Evolutionary conservation across 257 asterid genomes (phyloP).

Genomic region (Plantago ovata): DNA sequence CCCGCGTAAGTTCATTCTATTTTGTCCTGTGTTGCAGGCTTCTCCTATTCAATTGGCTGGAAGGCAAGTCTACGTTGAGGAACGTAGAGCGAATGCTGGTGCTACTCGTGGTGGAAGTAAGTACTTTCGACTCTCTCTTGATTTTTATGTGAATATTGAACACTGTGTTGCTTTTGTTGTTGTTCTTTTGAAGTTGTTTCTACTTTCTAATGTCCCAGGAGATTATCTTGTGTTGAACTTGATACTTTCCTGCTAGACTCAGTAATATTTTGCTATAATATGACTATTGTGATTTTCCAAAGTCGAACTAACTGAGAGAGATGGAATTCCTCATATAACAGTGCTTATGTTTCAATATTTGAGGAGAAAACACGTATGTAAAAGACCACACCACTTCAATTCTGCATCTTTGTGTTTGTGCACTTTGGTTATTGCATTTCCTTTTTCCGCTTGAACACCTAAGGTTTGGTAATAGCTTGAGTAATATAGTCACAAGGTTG

Average conservation of each 20-base stretch:
- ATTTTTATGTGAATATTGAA: background rate
- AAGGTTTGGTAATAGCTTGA: background rate
- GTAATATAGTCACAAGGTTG: background rate
- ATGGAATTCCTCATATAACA: no score
- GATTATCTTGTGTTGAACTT: background rate
- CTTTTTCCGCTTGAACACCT: background rate
- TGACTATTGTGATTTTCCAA: no score
- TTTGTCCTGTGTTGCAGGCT: slow-evolving; percentile 8
- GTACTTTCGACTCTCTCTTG: background rate
- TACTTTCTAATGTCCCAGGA: background rate
- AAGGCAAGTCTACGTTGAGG: slow-evolving; percentile 13
- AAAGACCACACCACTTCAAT: background rate
- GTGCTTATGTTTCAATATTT: no score
- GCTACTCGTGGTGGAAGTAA: slow-evolving; percentile 13
- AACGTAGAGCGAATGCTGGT: slow-evolving; percentile 10
- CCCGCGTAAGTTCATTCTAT: background rate
- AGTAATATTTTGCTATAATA: no score
- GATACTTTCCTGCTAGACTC: no score
- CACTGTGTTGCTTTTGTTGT: no score
- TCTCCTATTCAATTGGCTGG: slow-evolving; percentile 17
- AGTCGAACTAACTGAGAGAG: no score
- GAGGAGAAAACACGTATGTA: no score
- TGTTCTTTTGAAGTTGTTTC: background rate
- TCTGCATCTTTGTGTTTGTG: background rate
- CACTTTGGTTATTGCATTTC: background rate